Base-by-base conservation (phyloP, 2,329 filamentous ascomycete species). In the Ophiosphaerella narmari region DNA sequence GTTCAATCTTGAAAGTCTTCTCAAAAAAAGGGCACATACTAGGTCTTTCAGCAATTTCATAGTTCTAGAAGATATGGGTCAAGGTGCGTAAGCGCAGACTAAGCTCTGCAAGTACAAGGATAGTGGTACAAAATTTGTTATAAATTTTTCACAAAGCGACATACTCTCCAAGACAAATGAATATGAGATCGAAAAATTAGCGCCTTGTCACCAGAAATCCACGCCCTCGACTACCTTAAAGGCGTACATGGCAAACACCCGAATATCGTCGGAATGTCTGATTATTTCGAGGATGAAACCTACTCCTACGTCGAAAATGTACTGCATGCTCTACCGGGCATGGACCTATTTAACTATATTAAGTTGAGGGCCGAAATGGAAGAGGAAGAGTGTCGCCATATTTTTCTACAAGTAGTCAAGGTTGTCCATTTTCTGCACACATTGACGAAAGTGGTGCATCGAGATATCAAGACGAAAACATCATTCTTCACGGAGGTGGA, bases 291-390 rank as follows among this genome's bases (percentile, higher is more conserved):
- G 71, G 90, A 95, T 60, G 86, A 90, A 57, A 80, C 86, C 63
- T 97, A 99, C 69, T 99, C 99, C 76, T 99, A 99, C 74, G 97
- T 99, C 62, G 94, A 97, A 73, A 99, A 97, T 91, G 82, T 89
- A 12, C 94, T 94, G 0, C 94, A 97, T 65, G 94, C 94, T 1
- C 80, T 97, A 33, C 94, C 94, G 0, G 94, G 94, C 9, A 97
- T 99, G 92, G 94, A 99, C 72, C 82, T 99, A 2, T 99, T 99
- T 67, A 94, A 99, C 75, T 99, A 99, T 73, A 99, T 99, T 60
- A 94, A 99, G 74, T 82, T 99, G 46, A 87, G 93, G 24, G 86
- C 91, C 39, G 97, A 93, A 66, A 99, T 99, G 94, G 91, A 96
- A 45, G 94, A 99, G 75, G 80, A 83, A 7, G 94, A 99, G 72